Evolutionary conservation across 2,329 filamentous ascomycete genomes (phyloP).

Genomic region (Biscogniauxia sp.): DNA sequence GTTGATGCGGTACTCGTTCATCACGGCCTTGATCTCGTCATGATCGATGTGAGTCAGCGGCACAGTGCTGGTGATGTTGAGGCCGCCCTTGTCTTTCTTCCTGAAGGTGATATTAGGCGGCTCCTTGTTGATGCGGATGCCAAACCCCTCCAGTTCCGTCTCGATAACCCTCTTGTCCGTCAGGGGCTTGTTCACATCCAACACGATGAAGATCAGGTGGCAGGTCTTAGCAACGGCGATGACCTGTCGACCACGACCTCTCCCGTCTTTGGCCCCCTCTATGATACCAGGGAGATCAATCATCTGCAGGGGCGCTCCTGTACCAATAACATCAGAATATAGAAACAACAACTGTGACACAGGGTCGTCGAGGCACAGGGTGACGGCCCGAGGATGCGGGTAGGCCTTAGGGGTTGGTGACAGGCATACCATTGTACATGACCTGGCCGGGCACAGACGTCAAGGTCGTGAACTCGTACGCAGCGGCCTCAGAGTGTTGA

Average conservation of each 20-base stretch:
- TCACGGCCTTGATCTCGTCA: conserved; percentile 96
- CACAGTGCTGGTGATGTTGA: conserved; percentile 93
- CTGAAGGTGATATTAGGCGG: conserved; percentile 99
- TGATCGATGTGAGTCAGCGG: conserved; percentile 89
- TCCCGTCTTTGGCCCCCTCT: conserved; percentile 96
- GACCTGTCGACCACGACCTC: conserved; percentile 94
- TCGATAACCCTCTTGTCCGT: conserved; percentile 97
- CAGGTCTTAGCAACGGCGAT: conserved; percentile 99
- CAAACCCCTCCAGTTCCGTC: conserved; percentile 91
- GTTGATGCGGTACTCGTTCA: conserved; percentile 94
- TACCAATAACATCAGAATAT: conserved; percentile 14
- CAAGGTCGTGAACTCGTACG: conserved; percentile 97
- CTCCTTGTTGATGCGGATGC: conserved; percentile 94
- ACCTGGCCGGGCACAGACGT: conserved; percentile 97
- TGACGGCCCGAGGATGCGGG: background rate
- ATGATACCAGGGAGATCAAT: conserved; percentile 98
- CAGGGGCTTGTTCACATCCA: conserved; percentile 97
- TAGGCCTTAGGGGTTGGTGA: conserved; percentile 5
- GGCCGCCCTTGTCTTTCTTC: conserved; percentile 98
- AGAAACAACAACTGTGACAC: background rate
- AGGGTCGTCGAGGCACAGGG: background rate
- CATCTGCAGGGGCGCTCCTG: conserved; percentile 91
- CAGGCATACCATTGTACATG: conserved; percentile 71
- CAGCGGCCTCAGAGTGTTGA: conserved; percentile 94
- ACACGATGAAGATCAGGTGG: conserved; percentile 96